Percentiles rank a stretch among this genome's conserved stretches.
Evolutionary conservation across 345 rosid species (phyloP).

Genomic region (Sonneratia alba): DNA sequence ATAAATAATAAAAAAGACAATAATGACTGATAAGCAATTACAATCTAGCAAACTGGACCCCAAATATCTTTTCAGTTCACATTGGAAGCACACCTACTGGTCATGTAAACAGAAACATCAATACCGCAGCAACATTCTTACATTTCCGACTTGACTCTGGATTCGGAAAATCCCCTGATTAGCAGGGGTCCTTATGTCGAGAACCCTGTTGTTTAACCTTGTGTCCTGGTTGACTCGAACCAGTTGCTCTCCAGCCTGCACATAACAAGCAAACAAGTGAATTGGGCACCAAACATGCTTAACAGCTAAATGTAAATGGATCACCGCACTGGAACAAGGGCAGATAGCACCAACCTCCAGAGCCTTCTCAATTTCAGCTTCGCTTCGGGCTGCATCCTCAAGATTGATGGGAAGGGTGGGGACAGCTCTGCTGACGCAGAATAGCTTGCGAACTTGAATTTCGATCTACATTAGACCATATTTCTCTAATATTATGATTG

Average conservation of each 20-base stretch:
- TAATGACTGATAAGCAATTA: background rate
- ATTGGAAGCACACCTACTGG: background rate
- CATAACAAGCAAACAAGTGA: constrained; percentile 5
- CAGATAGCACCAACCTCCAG: constrained; percentile 27
- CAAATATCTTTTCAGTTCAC: background rate
- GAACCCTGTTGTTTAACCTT: constrained; percentile 57
- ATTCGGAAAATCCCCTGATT: constrained; percentile 73
- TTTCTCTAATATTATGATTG: background rate
- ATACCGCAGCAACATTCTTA: constrained; percentile 12
- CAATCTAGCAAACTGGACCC: background rate
- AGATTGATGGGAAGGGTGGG: constrained; percentile 52
- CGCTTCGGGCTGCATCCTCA: constrained; percentile 80
- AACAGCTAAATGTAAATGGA: background rate
- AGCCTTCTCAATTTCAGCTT: constrained; percentile 57
- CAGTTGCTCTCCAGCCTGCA: constrained; percentile 47
- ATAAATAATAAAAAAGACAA: too few relatives aligned
- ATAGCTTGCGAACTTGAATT: constrained; percentile 49
- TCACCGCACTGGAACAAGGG: background rate
- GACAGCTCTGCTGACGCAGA: constrained; percentile 51
- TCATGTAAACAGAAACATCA: background rate
- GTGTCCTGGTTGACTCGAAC: constrained; percentile 79
- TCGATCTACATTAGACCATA: constrained; percentile 38
- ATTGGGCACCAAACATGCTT: background rate
- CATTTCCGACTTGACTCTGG: constrained; percentile 42
- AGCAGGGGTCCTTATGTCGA: constrained; percentile 75